These are phyloP conservation scores for Fagus sylvatica DNA, from an alignment of 306 rosid genomes.

Conservation along the genomic window DNA sequence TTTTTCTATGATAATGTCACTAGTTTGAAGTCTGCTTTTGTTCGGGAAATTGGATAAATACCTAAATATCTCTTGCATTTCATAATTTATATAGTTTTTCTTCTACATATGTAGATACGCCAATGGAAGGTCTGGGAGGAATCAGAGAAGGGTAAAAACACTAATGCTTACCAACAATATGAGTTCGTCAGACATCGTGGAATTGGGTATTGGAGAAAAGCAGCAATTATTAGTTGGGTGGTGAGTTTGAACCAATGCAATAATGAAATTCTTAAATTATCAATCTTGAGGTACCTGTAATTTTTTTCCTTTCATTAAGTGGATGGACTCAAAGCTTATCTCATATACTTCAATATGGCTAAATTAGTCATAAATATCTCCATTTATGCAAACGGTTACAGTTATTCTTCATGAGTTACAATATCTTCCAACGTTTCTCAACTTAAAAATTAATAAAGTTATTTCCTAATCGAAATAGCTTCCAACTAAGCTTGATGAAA, in stretches of 20 bases:
- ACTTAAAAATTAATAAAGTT: too few relatives aligned
- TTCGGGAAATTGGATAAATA: too few relatives aligned
- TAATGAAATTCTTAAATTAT: background rate
- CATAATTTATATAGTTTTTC: slow-evolving; percentile 25
- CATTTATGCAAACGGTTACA: background rate
- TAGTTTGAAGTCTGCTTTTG: too few relatives aligned
- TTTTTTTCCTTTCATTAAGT: background rate
- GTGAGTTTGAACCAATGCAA: slow-evolving; percentile 35
- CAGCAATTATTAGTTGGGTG: slow-evolving; percentile 71
- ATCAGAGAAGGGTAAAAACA: background rate
- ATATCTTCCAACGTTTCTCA: too few relatives aligned
- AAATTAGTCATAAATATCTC: background rate
- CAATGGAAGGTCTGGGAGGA: slow-evolving; percentile 82
- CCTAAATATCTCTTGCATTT: background rate
- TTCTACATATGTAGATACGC: slow-evolving; percentile 45
- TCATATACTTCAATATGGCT: background rate
- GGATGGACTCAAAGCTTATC: background rate
- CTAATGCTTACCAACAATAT: slow-evolving; percentile 1
- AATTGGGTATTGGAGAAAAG: slow-evolving; percentile 68
- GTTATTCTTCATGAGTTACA: background rate
- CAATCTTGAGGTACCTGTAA: background rate
- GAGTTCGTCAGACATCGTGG: slow-evolving; percentile 41
- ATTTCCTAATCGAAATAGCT: too few relatives aligned
- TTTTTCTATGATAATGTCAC: background rate
- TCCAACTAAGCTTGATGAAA: too few relatives aligned